Base-by-base conservation (phyloP, 208 protist species). In the Wallacemonas sp. region DNA sequence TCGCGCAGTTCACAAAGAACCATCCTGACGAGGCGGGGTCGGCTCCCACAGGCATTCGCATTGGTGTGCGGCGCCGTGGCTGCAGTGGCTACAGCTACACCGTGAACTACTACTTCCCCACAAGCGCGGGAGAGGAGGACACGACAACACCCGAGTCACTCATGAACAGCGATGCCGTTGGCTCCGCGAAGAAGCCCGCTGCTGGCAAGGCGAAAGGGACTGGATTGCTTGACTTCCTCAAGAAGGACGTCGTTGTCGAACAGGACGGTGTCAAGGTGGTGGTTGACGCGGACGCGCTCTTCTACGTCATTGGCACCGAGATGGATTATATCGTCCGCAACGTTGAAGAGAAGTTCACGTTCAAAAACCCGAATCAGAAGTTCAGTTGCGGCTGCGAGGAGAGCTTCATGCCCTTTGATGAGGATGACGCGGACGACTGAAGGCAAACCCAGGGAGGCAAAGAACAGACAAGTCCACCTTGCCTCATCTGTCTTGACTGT, bases 1-100 rank as follows among this genome's bases (percentile, higher is more conserved):
- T 96, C 26, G 34, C 43, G 27, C 90, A 89, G 69, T 85, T 75
- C 65, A 2, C 49, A 2, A 65, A 74, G 30, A 47, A 34, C 24
- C 17, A 63, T 39, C 3, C 46, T 38, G 33, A 56, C 41, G 49
- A 43, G 56, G 57, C 24, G 67, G 33, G 44, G 71, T 68, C 33
- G 62, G 30, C 48, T 23, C 49, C 57, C 29, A 67, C 33, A 34
- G 96, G 97, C 36, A 90, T 99, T 48, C 88, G 87, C 52, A 88
- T 99, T 47, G 95, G 97, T 41, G 90, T 98, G 24, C 90, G 97
- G 21, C 81, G 85, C 14, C 87, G 93, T 49, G 98, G 98, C 6
- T 99, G 98, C 73, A 98, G 92, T 66, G 98, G 98, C 27, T 94
- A 98, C 72, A 94, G 94, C 65, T 99, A 98, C 79, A 99, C 95